Evolutionary conservation across 768 basidiomycete genomes (phyloP), one percentile per base, ranked within the genome.

Genomic region (Amanita jacksonii): DNA sequence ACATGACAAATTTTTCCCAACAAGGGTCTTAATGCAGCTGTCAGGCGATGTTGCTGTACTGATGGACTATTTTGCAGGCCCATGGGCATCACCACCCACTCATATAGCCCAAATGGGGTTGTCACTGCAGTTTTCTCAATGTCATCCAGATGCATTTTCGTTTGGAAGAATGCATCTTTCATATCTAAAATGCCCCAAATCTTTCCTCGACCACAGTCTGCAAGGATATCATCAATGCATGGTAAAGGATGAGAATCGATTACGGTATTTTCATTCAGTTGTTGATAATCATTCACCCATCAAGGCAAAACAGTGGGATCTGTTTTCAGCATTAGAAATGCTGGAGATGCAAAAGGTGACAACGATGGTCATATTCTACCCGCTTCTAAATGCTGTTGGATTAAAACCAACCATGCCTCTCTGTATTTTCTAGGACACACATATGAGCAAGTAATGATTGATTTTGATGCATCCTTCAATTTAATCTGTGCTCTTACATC

Each of bases 151-250:
- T 51, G 41, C 3, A 66, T 57, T 0, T 56, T 20, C 0, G 65
- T 63, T 38, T 73, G 70, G 45, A 73, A 64, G 51, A 68, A 74
- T 0, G 68, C 65, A 39, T 63, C 57, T 23, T 40, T 48, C 49
- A 54, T 52, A 28, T 54, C 51, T n/a, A 54, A 50, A 1, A 32
- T 49, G 1, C 22, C 43, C 51, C 49, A 52, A 13, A 48, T 45
- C 12, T 45, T 38, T 15, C 49, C 55, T 41, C 48, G 50, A 0
- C 44, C 52, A 33, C 52, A 53, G 36, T 52, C 52, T 6, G 51
- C 41, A 0, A 61, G 37, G 6, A 57, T 55, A 22, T 59, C 52
- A 6, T 53, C 51, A 3, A 61, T 41, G 0, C 42, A 32, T 0
- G 57, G 60, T 6, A 61, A 24, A 0, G 57, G 51, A 18, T 45